Base-by-base conservation (phyloP, 1,284 basidiomycete species). In the Ganoderma multipileum region DNA sequence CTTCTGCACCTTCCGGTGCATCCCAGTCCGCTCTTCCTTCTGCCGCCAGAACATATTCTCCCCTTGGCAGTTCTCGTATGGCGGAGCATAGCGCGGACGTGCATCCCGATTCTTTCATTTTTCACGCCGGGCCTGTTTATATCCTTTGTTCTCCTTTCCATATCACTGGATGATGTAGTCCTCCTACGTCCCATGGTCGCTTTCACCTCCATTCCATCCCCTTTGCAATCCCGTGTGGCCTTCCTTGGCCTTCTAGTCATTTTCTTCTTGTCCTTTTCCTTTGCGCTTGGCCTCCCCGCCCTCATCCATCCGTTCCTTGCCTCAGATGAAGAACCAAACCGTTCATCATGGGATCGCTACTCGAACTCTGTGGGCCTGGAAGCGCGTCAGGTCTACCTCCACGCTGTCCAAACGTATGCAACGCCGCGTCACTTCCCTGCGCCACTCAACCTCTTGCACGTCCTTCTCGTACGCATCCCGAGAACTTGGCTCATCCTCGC, bases 371-470 rank as follows among this genome's bases (percentile, higher is more conserved):
- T 86, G 39, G 87, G 87, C 7, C 68, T 82, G 8, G 75, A 79
- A 23, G 84, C 87, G n/a, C 85, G 87, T 36, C 78, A 77, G 55
- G 70, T 75, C 0, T 85, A 86, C 68, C 76, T 81, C n/a, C 75
- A 74, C 38, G 78, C 81, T n/a, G 80, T 85, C 11, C 64, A 76
- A 28, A 64, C 68, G 7, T 88, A 88, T 71, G 76, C 81, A 0
- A 68, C 71, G 3, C 79, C 81, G 4, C 82, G 83, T 68, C 75
- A 74, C 57, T 89, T 86, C 71, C 86, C 86, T 3, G 79, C 85
- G 5, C 87, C 87, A 0, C 81, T 89, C 75, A 89, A 86, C 74
- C 68, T 89, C 30, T 57, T 81, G 7, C 74, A 74, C n/a, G n/a
- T 78, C 7, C 8, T 79, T 1, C 64, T 80, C 33, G 72, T 80